Evolutionary conservation across 345 rosid species (phyloP).

Genomic region (Gynandropsis gynandra): DNA sequence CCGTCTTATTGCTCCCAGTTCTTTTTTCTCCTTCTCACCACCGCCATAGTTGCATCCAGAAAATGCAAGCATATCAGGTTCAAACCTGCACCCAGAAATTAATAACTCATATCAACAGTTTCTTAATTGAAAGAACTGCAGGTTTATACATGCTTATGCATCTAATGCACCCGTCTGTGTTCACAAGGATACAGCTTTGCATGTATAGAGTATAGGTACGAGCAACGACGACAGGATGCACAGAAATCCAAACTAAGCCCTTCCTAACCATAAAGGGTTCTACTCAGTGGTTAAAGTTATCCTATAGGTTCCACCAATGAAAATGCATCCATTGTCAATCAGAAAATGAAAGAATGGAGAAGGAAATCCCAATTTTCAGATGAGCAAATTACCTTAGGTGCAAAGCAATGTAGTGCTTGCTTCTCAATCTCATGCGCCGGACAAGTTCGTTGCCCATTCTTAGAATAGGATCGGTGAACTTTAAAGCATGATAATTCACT

Average conservation of each 20-base stretch:
- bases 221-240: conserved; percentile 2
- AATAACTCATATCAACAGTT: neutral
- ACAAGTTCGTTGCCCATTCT: conserved; percentile 76
- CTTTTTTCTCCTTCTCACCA: conserved; percentile 85
- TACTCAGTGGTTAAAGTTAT: conserved; percentile 11
- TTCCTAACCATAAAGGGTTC: neutral
- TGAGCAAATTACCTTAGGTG: conserved; percentile 63
- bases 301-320: conserved; percentile 3
- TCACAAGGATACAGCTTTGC: no score
- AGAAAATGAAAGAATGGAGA: neutral
- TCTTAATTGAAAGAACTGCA: neutral
- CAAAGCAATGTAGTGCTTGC: conserved; percentile 77
- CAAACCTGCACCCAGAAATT: conserved; percentile 63
- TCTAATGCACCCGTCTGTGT: neutral
- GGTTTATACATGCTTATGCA: conserved; percentile 7
- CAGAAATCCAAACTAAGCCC: neutral
- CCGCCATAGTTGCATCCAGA: conserved; percentile 99
- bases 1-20: conserved; percentile 77
- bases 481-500: conserved; percentile 88
- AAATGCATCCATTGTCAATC: conserved; percentile 2
- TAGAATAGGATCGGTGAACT: conserved; percentile 72
- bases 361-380: neutral
- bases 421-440: conserved; percentile 64
- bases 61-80: conserved; percentile 99
- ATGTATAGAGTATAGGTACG: neutral